Conservation (phyloP, 495 filamentous ascomycete genomes). For the Hypoxylon fuscum region DNA sequence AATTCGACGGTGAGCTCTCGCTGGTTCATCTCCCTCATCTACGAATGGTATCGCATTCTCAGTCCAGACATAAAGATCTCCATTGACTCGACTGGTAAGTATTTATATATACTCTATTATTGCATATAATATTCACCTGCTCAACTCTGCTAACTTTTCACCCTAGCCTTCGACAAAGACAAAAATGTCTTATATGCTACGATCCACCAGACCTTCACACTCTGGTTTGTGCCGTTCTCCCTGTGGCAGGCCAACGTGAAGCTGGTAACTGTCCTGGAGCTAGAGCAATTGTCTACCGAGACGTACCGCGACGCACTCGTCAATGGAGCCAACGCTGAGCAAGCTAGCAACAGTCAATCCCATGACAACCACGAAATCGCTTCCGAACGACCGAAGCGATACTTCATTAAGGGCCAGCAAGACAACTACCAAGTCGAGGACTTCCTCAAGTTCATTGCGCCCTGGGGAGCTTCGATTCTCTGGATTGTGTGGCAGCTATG, state of each 20-base stretch:
- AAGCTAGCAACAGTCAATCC: conserved; percentile 8
- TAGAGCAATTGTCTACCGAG: conserved; percentile 48
- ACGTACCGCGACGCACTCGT: conserved; percentile 15
- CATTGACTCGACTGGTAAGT: conserved; percentile 73
- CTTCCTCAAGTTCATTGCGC: conserved; percentile 73
- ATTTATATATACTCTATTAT: background rate
- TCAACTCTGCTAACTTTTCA: conserved; percentile 2
- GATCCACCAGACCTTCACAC: conserved; percentile 75
- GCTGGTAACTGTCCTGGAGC: conserved; percentile 76
- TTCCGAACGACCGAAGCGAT: conserved; percentile 44
- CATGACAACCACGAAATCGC: no score
- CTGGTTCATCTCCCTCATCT: conserved; percentile 71
- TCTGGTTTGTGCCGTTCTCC: conserved; percentile 77
- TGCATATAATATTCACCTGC: background rate
- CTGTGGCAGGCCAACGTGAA: conserved; percentile 68
- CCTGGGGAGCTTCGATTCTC: conserved; percentile 58
- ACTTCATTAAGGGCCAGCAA: conserved; percentile 78
- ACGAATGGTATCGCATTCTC: conserved; percentile 88
- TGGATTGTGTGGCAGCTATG: conserved; percentile 65
- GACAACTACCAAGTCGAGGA: conserved; percentile 86
- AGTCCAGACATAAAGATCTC: conserved; percentile 75
- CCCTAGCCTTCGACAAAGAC: conserved; percentile 70
- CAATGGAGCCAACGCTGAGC: background rate
- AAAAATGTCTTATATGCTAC: conserved; percentile 73
- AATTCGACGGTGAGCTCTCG: conserved; percentile 62